Conservation (phyloP, 345 rosid genomes). For the Populus davidiana region DNA sequence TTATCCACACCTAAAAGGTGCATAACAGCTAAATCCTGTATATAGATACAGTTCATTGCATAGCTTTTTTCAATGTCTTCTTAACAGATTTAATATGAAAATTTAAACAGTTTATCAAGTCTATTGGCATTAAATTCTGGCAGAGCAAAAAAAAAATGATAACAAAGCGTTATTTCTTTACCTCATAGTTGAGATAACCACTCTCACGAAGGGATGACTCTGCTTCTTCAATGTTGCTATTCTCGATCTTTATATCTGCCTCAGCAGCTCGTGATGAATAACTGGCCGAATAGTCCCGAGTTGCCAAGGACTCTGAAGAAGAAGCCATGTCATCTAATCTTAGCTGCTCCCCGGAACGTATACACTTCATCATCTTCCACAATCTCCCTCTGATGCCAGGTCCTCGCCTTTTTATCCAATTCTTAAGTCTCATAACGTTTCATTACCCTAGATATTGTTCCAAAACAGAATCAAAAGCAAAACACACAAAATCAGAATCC, state of each 20-base stretch:
- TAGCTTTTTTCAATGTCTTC: background rate
- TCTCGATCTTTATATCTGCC: constrained; percentile 52
- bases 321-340: constrained; percentile 44
- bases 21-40: background rate
- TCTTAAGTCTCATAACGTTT: constrained; percentile 44
- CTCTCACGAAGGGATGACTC: constrained; percentile 79
- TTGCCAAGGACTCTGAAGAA: constrained; percentile 76
- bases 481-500: constrained; percentile 17
- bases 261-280: constrained; percentile 66
- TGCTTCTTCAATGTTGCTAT: constrained; percentile 75
- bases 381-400: constrained; percentile 34
- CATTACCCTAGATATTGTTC: constrained; percentile 35
- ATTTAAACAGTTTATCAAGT: background rate
- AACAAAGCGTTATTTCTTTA: constrained; percentile 3
- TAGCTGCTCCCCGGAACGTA: constrained; percentile 52
- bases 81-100: too few relatives aligned
- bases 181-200: constrained; percentile 79
- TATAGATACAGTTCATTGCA: background rate
- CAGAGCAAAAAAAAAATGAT: background rate
- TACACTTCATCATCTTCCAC: constrained; percentile 69
- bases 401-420: constrained; percentile 40
- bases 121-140: background rate
- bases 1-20: background rate
- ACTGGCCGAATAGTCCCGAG: constrained; percentile 69
- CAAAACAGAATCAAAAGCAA: constrained; percentile 13